Evolutionary conservation across 495 filamentous ascomycete species (phyloP), one percentile per base, ranked within the genome.

Genomic region (Podospora pseudopauciseta): DNA sequence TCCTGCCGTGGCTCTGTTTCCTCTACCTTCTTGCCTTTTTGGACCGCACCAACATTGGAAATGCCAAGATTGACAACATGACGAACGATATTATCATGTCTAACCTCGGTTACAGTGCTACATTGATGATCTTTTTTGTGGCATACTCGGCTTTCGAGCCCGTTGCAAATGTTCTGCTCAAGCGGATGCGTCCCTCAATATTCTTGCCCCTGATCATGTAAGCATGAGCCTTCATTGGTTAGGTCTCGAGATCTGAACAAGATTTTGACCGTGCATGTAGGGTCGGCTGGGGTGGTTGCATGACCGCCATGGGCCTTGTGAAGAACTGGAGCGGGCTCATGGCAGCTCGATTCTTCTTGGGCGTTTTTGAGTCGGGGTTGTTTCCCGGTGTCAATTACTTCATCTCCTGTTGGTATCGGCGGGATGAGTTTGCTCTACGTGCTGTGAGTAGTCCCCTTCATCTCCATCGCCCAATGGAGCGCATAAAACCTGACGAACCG

Each of bases 351-450:
- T 96, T 88, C 86, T 97, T 94, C 76, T 84, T 98, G 0, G 94
- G 94, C 1, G 77, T 97, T 2, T 79, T 87, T 0, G 94, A 97
- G 76, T 93, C 93, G 16, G 94, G 93, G 11, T 82, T 96, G 0
- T 94, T 93, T 75, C 91, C 92, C 0, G 94, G 94, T 2, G 87
- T 97, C 7, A 92, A 91, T 72, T 95, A 94, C 73, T 94, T 93
- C 75, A 82, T 96, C 1, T 91, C 89, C 0, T 94, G 91, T 77
- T 95, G 92, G 92, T 96, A 96, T 73, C 91, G 87, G 74, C 87
- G 93, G 11, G 84, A 82, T 56, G 93, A 97, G 67, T 89, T 96
- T 64, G 93, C 92, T 39, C 82, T 82, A 27, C 82, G 82, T 49
- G 79, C 80, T 16, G 94, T 72, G 57, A 53, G 79, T 75, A 19